Base-by-base conservation (phyloP, 2,329 filamentous ascomycete species). In the Pseudopyricularia cyperi region DNA sequence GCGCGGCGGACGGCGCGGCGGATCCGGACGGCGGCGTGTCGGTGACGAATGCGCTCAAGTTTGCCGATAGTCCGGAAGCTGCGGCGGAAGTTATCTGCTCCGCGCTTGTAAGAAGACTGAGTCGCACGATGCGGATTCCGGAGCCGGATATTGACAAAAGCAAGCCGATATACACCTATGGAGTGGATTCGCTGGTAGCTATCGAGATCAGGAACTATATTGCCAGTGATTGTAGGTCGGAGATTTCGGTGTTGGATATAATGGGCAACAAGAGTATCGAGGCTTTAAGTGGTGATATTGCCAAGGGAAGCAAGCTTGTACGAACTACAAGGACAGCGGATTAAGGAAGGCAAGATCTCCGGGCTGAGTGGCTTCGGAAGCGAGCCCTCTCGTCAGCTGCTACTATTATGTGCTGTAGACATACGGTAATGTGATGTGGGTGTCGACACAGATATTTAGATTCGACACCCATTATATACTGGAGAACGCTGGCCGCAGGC, bases 41-140 rank as follows among this genome's bases (percentile, higher is more conserved):
- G 7, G 50, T 54, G 39, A 48, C 54, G 15, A 50, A 51, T 14
- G 50, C 54, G 14, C 51, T 55, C 30, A 55, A 55, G 49, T 53
- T 53, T 52, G 54, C 54, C 30, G 52, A 50, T 19, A 51, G 52
- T n/a, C 26, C 24, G 11, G 46, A 48, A 26, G 46, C 46, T 55
- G 71, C 73, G 7, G 73, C 74, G 3, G 80, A 80, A 58, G 65
- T 69, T 30, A 46, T 48, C 11, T 34, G 26, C 5, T 15, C 26
- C 7, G 35, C 47, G 15, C 34, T 39, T 1, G 14, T 46, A 14
- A 15, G 42, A 11, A 24, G 46, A 24, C 26, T 48, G 24, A 32
- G 26, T 28, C 46, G 46, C 15, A 48, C 46, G 15, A 48, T 48
- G 46, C 15, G 26, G 14, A 48, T 48, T 53, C 26, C 63, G 24